These are phyloP conservation scores for Zopfochytrium polystomum DNA, from an alignment of 371 early-diverging fungal genomes.

Conservation along the genomic window DNA sequence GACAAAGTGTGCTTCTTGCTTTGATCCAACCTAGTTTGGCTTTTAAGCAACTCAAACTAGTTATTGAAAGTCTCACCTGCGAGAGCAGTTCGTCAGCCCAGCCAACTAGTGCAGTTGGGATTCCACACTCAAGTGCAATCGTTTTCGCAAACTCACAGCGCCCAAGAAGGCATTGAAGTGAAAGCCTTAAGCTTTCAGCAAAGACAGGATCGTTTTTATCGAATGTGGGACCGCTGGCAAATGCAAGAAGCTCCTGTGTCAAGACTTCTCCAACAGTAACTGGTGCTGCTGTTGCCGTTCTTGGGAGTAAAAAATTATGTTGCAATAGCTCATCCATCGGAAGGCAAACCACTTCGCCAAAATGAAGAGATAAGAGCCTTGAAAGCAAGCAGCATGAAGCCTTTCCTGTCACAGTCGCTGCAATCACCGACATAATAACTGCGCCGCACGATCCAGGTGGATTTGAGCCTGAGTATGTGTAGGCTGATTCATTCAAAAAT, in stretches of 20 bases:
- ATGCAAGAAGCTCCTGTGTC: slow-evolving; percentile 1
- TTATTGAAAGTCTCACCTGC: neutral
- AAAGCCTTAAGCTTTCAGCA: slow-evolving; percentile 25
- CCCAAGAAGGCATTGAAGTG: slow-evolving; percentile 28
- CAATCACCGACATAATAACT: no score
- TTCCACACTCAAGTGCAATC: slow-evolving; percentile 14
- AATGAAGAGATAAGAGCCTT: slow-evolving; percentile 29
- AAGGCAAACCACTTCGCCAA: slow-evolving; percentile 16
- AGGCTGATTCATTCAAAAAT: no score
- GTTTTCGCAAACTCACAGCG: slow-evolving; percentile 24
- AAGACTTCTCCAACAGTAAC: slow-evolving; percentile 3
- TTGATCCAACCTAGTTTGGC: slow-evolving; percentile 12
- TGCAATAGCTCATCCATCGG: slow-evolving; percentile 11
- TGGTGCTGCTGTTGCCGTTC: neutral
- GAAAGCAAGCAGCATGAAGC: slow-evolving; percentile 11
- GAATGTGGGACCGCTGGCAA: neutral
- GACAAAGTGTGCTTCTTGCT: slow-evolving; percentile 24
- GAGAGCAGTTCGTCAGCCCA: neutral
- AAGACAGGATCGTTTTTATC: slow-evolving; percentile 15
- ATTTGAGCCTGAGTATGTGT: no score
- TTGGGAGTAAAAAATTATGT: no score
- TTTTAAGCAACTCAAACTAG: neutral
- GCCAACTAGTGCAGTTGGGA: neutral
- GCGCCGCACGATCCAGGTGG: neutral
- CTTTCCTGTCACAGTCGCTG: neutral